phyloP scores from a whole-genome alignment of 495 filamentous ascomycete genomes.

The Peziza echinospora region DNA sequence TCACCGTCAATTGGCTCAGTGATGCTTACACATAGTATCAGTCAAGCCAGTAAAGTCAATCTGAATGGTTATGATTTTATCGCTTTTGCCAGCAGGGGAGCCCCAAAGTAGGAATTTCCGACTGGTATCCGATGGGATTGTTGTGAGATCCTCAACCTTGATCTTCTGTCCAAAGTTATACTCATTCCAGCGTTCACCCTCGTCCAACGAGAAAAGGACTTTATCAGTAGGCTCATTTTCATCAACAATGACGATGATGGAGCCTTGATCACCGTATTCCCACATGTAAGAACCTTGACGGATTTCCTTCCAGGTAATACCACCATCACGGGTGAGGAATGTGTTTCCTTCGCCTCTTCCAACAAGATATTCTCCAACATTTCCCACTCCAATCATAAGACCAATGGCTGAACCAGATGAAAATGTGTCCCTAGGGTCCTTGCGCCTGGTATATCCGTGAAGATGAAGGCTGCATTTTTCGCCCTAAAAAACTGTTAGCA shows the following conservation, averaged over 20 bases:
- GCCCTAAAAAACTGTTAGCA: not conserved
- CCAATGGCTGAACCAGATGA: constrained; percentile 77
- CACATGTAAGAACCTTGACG: constrained; percentile 75
- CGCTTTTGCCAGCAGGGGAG: constrained; percentile 25
- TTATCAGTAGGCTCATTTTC: constrained; percentile 39
- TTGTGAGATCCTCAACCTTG: constrained; percentile 54
- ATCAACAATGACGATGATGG: constrained; percentile 64
- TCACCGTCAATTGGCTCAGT: constrained; percentile 1
- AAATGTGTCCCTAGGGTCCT: constrained; percentile 55
- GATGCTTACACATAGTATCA: constrained; percentile 37
- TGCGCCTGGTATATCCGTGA: constrained; percentile 82
- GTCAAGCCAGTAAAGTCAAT: constrained; percentile 69
- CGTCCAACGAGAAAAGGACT: constrained; percentile 57
- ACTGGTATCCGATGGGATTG: constrained; percentile 69
- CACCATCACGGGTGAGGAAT: constrained; percentile 71
- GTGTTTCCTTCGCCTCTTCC: constrained; percentile 39
- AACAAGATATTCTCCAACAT: constrained; percentile 53
- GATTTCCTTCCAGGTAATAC: constrained; percentile 64
- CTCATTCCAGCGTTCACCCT: constrained; percentile 51
- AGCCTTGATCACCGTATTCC: constrained; percentile 88
- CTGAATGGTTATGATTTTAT: constrained; percentile 44
- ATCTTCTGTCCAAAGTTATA: constrained; percentile 49
- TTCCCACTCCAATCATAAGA: constrained; percentile 75
- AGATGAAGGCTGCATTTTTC: constrained; percentile 69
- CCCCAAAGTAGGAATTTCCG: constrained; percentile 84